These are phyloP conservation scores for Boletus sp. DNA, from an alignment of 1,284 basidiomycete species.

Conservation along the genomic window DNA sequence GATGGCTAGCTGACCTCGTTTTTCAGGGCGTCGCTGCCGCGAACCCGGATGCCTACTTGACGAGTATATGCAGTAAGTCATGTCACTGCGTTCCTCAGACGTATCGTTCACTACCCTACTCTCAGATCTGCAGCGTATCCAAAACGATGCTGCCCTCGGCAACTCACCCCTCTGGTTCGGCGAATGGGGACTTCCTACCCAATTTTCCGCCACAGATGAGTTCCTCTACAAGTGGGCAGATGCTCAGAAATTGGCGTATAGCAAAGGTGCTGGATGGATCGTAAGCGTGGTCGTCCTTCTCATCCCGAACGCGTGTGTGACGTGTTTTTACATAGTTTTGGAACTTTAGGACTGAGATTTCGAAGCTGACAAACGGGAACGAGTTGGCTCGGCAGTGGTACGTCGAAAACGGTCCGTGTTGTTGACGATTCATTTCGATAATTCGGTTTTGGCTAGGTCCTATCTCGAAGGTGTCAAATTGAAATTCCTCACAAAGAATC, in stretches of 20 bases:
- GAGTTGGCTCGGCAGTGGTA: constrained; percentile 59
- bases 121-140: constrained; percentile 28
- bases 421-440: background rate
- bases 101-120: background rate
- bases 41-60: constrained; percentile 61
- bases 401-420: constrained; percentile 4
- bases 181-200: constrained; percentile 71
- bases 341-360: constrained; percentile 72
- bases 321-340: constrained; percentile 50
- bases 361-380: constrained; percentile 40
- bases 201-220: constrained; percentile 58
- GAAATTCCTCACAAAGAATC: constrained; percentile 63
- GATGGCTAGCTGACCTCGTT: constrained; percentile 5
- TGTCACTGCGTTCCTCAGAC: background rate
- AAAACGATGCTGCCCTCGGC: constrained; percentile 35
- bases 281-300: constrained; percentile 38
- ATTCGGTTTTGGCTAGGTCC: constrained; percentile 45
- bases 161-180: constrained; percentile 44
- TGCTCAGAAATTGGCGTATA: constrained; percentile 68
- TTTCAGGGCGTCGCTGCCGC: constrained; percentile 63
- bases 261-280: constrained; percentile 64
- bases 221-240: constrained; percentile 74
- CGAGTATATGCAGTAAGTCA: constrained; percentile 61
- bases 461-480: constrained; percentile 59
- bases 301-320: constrained; percentile 19